Conservation (phyloP, 169 alveolate species). For the Plasmodium coatneyi region DNA sequence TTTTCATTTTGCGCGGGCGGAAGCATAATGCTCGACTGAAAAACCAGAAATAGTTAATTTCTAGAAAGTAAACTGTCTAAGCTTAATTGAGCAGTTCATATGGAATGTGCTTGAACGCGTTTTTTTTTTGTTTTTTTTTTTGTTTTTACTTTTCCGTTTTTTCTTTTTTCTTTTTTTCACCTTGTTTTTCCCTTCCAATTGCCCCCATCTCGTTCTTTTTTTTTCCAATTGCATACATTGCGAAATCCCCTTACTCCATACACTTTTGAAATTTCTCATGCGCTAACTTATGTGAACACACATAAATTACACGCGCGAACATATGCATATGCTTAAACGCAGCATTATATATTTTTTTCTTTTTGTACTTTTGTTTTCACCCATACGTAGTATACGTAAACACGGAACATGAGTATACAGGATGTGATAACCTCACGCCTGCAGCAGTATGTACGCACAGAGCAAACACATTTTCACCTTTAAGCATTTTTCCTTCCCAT, state of each 20-base stretch:
- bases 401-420: not conserved
- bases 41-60: constrained; percentile 7
- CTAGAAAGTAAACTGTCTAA: not conserved
- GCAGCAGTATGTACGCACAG: not conserved
- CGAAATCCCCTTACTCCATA: not conserved
- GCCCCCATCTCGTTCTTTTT: not conserved
- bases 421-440: not conserved
- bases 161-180: not conserved
- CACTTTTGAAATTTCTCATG: not conserved
- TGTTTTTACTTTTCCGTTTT: not conserved
- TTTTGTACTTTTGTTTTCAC: not conserved
- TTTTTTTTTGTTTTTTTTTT: not conserved
- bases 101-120: constrained; percentile 3
- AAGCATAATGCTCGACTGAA: not conserved
- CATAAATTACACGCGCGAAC: not conserved
- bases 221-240: not conserved
- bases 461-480: not conserved
- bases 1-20: not conserved
- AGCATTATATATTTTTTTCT: not conserved
- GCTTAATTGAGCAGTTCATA: not conserved
- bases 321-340: not conserved
- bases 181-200: not conserved
- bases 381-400: not conserved
- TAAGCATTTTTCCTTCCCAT: not conserved
- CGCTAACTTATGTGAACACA: not conserved